These are phyloP conservation scores for Rubia balearica DNA, from an alignment of 305 asterid genomes.

Conservation along the genomic window DNA sequence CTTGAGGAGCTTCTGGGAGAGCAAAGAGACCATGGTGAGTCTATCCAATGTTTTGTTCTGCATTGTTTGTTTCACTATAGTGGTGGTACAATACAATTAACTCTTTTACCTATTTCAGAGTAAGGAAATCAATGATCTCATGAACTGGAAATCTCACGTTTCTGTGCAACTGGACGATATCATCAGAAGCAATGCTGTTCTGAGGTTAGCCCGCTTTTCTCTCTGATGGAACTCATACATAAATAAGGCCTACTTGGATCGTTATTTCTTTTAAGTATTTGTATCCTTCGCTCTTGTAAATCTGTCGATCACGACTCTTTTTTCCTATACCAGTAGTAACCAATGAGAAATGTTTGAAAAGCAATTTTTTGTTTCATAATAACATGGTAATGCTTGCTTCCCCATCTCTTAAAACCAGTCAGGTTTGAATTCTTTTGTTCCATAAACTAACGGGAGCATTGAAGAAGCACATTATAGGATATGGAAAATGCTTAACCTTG, in stretches of 20 bases:
- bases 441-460: background rate
- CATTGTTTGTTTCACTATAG: conserved; percentile 6
- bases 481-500: background rate
- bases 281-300: too few species aligned
- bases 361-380: background rate
- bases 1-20: conserved; percentile 46
- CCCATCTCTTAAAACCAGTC: background rate
- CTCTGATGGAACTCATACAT: background rate
- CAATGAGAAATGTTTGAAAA: background rate
- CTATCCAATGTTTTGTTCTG: conserved; percentile 10
- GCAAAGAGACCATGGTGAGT: conserved; percentile 68
- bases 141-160: conserved; percentile 76
- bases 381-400: background rate
- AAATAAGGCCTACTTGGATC: background rate
- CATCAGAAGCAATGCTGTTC: conserved; percentile 51
- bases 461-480: background rate
- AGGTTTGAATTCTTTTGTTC: background rate
- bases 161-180: conserved; percentile 58
- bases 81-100: conserved; percentile 9
- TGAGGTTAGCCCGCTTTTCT: conserved; percentile 46
- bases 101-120: conserved; percentile 36
- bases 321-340: background rate
- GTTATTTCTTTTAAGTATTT: background rate
- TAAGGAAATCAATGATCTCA: conserved; percentile 55
- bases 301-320: too few species aligned